Percentiles rank a stretch among this genome's conserved stretches.
Conservation (phyloP, 345 rosid genomes). For the Brassica cretica region DNA sequence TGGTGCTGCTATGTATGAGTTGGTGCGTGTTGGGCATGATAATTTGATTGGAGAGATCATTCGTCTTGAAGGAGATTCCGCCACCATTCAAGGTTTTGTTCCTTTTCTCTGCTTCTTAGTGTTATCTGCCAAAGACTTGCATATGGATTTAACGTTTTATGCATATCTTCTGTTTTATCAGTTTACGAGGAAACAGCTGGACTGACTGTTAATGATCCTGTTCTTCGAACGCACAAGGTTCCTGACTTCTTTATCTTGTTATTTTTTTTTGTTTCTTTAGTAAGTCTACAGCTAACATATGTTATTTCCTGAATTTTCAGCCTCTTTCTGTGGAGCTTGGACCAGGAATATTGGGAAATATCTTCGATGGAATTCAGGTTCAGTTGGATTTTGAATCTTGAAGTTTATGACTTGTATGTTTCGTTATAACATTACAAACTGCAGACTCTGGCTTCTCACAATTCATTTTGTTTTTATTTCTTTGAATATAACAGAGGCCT, state of each 20-base stretch:
- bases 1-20: constrained; percentile 99
- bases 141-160: neutral
- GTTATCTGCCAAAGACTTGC: neutral
- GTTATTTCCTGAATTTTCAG: constrained; percentile 50
- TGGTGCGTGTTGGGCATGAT: constrained; percentile 98
- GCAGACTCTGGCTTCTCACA: constrained; percentile 10
- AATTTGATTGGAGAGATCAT: constrained; percentile 96
- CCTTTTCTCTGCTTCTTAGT: neutral
- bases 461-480: constrained; percentile 18
- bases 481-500: constrained; percentile 66
- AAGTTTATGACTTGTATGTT: neutral
- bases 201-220: constrained; percentile 91
- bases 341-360: constrained; percentile 98
- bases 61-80: constrained; percentile 98
- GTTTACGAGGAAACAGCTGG: constrained; percentile 99
- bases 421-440: constrained; percentile 5
- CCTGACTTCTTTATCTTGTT: neutral
- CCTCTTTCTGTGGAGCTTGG: constrained; percentile 98
- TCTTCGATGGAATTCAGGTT: constrained; percentile 99
- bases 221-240: constrained; percentile 90
- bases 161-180: constrained; percentile 29
- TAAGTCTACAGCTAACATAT: constrained; percentile 24
- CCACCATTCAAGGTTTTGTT: constrained; percentile 86
- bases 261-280: neutral
- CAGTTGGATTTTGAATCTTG: constrained; percentile 30